These are phyloP conservation scores for Euphorbia celastroides DNA, from an alignment of 441 rosid species.

Conservation along the genomic window DNA sequence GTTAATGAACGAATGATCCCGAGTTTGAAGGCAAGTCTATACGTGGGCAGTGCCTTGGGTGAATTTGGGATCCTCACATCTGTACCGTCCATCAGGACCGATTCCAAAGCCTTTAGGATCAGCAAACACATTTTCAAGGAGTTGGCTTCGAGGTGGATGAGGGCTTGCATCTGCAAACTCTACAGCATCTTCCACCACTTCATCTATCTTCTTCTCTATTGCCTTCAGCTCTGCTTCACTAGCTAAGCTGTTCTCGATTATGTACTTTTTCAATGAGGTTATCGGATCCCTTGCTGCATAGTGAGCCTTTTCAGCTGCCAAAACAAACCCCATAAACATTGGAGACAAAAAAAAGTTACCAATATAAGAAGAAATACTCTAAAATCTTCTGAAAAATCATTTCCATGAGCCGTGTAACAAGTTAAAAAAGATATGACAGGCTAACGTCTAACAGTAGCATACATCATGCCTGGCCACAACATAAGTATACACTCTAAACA, in stretches of 20 bases:
- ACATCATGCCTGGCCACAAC: background rate
- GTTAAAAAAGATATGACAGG: constrained; percentile 20
- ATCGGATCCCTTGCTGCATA: constrained; percentile 93
- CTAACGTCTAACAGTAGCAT: background rate
- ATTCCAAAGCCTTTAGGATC: constrained; percentile 97
- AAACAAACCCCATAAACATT: constrained; percentile 12
- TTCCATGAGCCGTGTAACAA: too few species aligned
- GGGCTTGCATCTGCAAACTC: constrained; percentile 95
- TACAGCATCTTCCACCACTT: constrained; percentile 79
- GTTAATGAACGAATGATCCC: constrained; percentile 2
- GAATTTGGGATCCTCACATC: constrained; percentile 98
- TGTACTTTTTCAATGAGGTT: constrained; percentile 64
- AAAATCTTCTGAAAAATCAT: too few species aligned
- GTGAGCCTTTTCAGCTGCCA: constrained; percentile 87
- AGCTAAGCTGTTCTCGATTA: constrained; percentile 67
- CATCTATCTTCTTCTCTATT: constrained; percentile 87
- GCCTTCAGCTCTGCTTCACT: constrained; percentile 76
- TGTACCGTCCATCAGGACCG: constrained; percentile 84
- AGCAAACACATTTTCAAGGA: constrained; percentile 92
- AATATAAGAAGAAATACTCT: background rate
- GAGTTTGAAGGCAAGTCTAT: constrained; percentile 23
- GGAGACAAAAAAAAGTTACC: background rate
- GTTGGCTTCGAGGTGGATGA: constrained; percentile 69
- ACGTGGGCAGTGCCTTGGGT: constrained; percentile 94
- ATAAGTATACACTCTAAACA: constrained; percentile 42